phyloP scores from a whole-genome alignment of 441 rosid species.

The Sinapis alba region DNA sequence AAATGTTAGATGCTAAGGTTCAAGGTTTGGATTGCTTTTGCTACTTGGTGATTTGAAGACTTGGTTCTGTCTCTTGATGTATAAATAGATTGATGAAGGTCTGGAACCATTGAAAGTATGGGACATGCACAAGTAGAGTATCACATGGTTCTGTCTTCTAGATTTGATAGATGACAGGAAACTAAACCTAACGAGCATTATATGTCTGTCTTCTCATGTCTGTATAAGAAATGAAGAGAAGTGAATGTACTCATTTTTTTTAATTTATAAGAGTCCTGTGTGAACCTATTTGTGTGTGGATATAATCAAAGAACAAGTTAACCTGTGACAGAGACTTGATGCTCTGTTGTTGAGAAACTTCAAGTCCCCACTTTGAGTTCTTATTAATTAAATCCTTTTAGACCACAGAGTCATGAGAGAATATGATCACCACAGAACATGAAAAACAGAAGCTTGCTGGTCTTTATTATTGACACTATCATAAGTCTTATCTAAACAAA shows the following conservation, averaged over 20 bases:
- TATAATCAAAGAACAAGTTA: neutral
- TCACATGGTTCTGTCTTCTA: neutral
- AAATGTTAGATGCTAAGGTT: neutral
- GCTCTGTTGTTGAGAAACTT: conserved; percentile 24
- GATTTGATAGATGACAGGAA: too few relatives aligned
- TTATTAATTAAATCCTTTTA: neutral
- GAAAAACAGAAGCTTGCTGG: neutral
- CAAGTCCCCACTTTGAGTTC: conserved; percentile 22
- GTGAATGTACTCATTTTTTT: too few relatives aligned
- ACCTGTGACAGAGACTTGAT: conserved; percentile 2
- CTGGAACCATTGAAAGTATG: neutral
- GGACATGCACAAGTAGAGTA: neutral
- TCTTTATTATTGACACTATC: neutral
- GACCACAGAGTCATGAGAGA: conserved; percentile 2
- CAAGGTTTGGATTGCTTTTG: conserved; percentile 2
- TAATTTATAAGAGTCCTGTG: conserved; percentile 9
- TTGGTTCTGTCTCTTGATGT: neutral
- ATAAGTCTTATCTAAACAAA: neutral
- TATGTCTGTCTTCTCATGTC: too few relatives aligned
- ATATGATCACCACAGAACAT: conserved; percentile 20
- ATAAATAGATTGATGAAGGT: neutral
- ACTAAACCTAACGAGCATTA: too few relatives aligned
- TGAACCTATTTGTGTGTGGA: neutral
- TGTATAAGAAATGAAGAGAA: too few relatives aligned
- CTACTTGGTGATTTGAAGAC: neutral